Evolutionary conservation across 2,329 filamentous ascomycete species (phyloP), one percentile per base, ranked within the genome.

Genomic region (Volutella citrinella): DNA sequence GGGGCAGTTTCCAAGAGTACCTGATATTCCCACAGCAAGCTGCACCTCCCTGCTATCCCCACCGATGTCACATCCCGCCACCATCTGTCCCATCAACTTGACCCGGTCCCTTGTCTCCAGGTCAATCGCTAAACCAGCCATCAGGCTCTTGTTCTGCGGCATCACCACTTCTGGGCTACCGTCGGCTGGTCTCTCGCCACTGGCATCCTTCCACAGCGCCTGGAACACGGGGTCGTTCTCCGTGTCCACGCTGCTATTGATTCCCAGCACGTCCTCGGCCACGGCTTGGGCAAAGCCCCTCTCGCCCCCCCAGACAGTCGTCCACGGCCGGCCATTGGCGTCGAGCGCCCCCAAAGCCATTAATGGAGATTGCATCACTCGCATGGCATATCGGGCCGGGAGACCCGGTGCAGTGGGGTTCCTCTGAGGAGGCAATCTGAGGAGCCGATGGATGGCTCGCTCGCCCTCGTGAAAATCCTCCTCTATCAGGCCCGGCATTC

Each of bases 1-100:
- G 3, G 88, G 87, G 50, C 87, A 94, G 49, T 93, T 94, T 0
- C 86, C 82, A 64, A 94, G 52, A 45, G 79, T 84, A 58, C 86
- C 82, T 19, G 83, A 74, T 36, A 94, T 78, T 24, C 74, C 73
- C 27, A 88, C 67, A 11, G 83, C 79, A 21, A 91, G 63, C 57
- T 75, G 70, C 26, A 71, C 49, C 6, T 63, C 43, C n/a, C 65
- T 52, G 5, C 51, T 55, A 10, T 41, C 52, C 6, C 42, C 46
- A 5, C 65, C 61, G 5, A 82, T 56, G 4, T 75, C 70, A 0
- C 82, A n/a, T n/a, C n/a, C 85, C 5, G 79, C 81, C 13, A 85
- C 57, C 71, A 89, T 79, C 21, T 69, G 69, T 0, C 87, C 87
- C 15, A 72, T 79, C 6, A 93, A 58, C 64, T 94, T 94, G 23